Evolutionary conservation across 202 grass and related monocot genomes (phyloP).

Genomic region (Hordeum pubiflorum): DNA sequence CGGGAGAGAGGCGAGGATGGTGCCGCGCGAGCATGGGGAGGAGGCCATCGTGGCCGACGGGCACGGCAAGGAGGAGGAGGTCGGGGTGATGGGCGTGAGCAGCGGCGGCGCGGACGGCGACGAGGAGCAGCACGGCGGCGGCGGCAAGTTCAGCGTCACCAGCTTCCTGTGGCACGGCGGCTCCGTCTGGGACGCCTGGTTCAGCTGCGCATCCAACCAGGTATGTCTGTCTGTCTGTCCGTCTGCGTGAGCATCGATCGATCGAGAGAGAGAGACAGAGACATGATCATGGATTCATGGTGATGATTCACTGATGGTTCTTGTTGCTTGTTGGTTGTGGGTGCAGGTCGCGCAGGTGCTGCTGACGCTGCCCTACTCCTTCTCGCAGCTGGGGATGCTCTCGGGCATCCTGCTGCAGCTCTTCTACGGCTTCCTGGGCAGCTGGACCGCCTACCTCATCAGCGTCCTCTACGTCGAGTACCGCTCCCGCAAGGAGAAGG

Average conservation of each 20-base stretch:
- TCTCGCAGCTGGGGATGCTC: constrained; percentile 93
- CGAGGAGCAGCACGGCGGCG: constrained; percentile 27
- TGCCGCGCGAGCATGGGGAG: constrained; percentile 68
- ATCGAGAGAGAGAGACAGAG: too few species aligned
- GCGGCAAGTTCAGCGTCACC: constrained; percentile 48
- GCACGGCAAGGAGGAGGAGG: constrained; percentile 60
- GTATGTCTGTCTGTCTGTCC: background rate
- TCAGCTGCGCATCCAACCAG: constrained; percentile 98
- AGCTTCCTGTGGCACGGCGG: constrained; percentile 89
- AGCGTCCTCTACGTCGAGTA: constrained; percentile 99
- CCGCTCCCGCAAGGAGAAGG: constrained; percentile 92
- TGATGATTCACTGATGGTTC: too few species aligned
- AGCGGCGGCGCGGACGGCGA: constrained; percentile 16
- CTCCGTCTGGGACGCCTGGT: constrained; percentile 98
- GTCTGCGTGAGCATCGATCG: background rate
- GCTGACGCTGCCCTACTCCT: constrained; percentile 92
- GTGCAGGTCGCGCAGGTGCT: constrained; percentile 95
- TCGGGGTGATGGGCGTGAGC: constrained; percentile 37
- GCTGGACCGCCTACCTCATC: constrained; percentile 99
- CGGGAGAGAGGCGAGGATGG: constrained; percentile 29
- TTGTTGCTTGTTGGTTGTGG: too few species aligned
- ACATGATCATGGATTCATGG: too few species aligned
- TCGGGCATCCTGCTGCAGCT: constrained; percentile 79
- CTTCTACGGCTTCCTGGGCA: constrained; percentile 92
- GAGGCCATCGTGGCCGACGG: constrained; percentile 77